Percentiles rank a stretch among this genome's conserved stretches.
Evolutionary conservation across 306 rosid genomes (phyloP).

Genomic region (Trifolium fragiferum): DNA sequence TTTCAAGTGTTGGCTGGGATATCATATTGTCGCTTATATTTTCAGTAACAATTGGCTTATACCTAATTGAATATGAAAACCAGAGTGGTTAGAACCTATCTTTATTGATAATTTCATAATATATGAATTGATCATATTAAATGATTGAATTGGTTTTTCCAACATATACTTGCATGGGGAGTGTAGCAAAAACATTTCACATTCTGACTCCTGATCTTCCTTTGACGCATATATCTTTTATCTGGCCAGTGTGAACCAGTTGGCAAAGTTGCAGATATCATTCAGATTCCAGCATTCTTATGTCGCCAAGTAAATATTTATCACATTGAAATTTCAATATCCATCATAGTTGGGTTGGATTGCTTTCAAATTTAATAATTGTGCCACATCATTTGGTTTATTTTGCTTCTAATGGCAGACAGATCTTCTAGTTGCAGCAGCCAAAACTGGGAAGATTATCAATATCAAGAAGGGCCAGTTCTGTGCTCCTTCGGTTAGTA

Average conservation of each 20-base stretch:
- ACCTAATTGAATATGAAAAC: conserved; percentile 13
- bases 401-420: conserved; percentile 68
- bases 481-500: conserved; percentile 96
- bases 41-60: conserved; percentile 31
- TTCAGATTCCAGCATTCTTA: conserved; percentile 97
- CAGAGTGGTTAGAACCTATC: conserved; percentile 8
- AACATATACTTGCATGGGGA: neutral
- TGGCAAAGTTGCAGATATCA: conserved; percentile 91
- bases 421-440: conserved; percentile 97
- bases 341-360: conserved; percentile 6
- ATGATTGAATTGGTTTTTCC: conserved; percentile 18
- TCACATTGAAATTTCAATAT: conserved; percentile 27
- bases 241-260: conserved; percentile 82
- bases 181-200: conserved; percentile 3
- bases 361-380: neutral
- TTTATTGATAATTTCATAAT: conserved; percentile 11
- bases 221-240: conserved; percentile 30
- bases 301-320: conserved; percentile 75
- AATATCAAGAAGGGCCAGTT: conserved; percentile 97
- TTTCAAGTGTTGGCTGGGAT: conserved; percentile 15
- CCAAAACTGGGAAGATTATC: conserved; percentile 89
- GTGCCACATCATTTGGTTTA: conserved; percentile 43
- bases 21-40: conserved; percentile 2
- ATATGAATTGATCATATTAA: conserved; percentile 17
- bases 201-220: conserved; percentile 33